Base-by-base conservation (phyloP, 1,284 basidiomycete species). In the Cutaneotrichosporon sp. region DNA sequence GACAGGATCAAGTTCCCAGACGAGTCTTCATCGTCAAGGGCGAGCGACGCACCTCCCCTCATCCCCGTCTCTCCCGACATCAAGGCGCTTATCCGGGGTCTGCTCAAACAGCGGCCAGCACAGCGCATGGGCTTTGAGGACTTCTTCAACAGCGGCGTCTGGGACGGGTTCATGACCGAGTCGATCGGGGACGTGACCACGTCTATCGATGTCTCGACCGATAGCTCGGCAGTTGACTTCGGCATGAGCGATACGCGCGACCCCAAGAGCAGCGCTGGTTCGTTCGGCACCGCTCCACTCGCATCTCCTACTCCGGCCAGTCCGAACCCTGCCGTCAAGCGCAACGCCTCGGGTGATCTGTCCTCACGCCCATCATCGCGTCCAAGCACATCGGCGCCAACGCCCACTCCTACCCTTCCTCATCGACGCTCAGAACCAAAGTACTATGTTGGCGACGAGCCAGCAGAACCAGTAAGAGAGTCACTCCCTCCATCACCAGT, bases 51-150 rank as follows among this genome's bases (percentile, higher is more conserved):
- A 11, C 63, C 65, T 1, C 64, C 70, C 1, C 62, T 70, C 13
- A 62, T 67, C 13, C 82, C 85, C 0, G 92, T 98, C 11, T 86
- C 92, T 0, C 74, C 80, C 1, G 95, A 97, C 72, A 85, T 99
- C 77, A 98, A 99, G 81, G 84, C 84, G 33, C 86, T 99, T 54
- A 93, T 99, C 47, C 86, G 92, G 4, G 80, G 82, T 22, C 81
- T 99, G 49, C 83, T 99, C 49, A 94, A 90, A 77, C 87, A 91
- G 36, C 86, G 89, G 46, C 93, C 95, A 0, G 85, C 84, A 0
- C 90, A 97, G 74, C 85, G 97, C 4, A 89, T 92, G 56, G 88
- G 85, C 64, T 99, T 95, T 71, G 91, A 95, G 13, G 91, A 94
- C 53, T 97, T 98, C 80, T 99, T 99, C 74, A 83, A 83, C 46